Evolutionary conservation across 176 grass and related monocot genomes (phyloP), one percentile per base, ranked within the genome.

Genomic region (Bolboschoenus planiculmis): DNA sequence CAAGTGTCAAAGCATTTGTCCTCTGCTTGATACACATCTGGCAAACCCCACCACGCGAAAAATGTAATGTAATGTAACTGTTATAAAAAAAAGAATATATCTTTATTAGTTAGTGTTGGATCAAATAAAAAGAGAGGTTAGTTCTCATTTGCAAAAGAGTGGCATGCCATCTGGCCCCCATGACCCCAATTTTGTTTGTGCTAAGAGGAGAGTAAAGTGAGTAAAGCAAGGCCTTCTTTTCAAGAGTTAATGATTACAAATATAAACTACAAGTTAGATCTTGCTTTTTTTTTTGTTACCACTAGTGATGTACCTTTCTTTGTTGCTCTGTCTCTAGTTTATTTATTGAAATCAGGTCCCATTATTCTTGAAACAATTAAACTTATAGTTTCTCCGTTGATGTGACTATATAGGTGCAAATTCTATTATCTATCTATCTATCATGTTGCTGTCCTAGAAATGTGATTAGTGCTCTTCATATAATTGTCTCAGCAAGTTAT

Each of bases 91-190:
- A 82, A n/a, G n/a, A n/a, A n/a, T n/a, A n/a, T n/a, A n/a, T 82
- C 80, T 82, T 48, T 82, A 65, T 81, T 81, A 81, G 56, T 81
- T 82, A 81, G 79, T 81, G 79, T 81, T n/a, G 79, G 79, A 81
- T 81, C 61, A 48, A 48, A 10, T 13, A 48, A 48, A 53, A 81
- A 81, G 79, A 57, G 58, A 81, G 79, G 55, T 81, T 57, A 36
- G 47, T 35, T 56, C 77, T 67, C 63, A 76, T 81, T 65, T 34
- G 58, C 40, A 56, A 82, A 46, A 65, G 36, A 82, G 40, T 43
- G 35, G 78, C 80, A 82, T 65, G 58, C 13, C 40, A 43, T 3
- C 78, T 42, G 68, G 23, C 33, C 78, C 54, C 4, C 55, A 61
- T 40, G 55, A 81, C 54, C 56, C 37, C n/a, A n/a, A 81, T 60